Base-by-base conservation (phyloP, 2,329 filamentous ascomycete species). In the Aspergillus floridensis region DNA sequence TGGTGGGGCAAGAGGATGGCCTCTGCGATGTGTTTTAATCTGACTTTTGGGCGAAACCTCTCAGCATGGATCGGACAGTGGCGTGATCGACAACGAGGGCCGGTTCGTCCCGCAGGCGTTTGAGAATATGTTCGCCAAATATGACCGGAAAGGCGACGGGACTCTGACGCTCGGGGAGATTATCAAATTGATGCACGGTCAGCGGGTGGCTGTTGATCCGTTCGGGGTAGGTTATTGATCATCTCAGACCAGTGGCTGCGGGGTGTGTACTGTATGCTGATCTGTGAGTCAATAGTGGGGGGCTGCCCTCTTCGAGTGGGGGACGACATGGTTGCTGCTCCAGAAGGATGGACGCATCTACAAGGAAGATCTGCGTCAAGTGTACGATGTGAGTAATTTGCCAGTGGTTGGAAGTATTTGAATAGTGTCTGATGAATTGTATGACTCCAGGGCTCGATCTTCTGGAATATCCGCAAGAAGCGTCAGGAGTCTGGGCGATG, bases 111-210 rank as follows among this genome's bases (percentile, higher is more conserved):
- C 78, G 38, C 76, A 81, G 66, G 70, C 74, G 14, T 81, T 81
- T 56, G 80, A 82, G 67, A 78, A 82, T 44, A 70, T 82, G 29
- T 82, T 82, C 59, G 63, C 71, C 1, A 81, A 81, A 63, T 82
- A 80, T 64, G 75, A 77, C 57, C 41, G 69, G 46, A 63, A 71
- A 29, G 35, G 74, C 62, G 70, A 77, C 66, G 72, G 77, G 16
- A 75, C 75, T 1, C 57, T 82, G 62, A 75, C 74, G 0, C 55
- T 77, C 1, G 63, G 67, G 54, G 79, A 81, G 62, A 59, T 80
- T 22, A 64, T 69, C 19, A 67, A 68, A 10, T 65, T 77, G 65
- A 71, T 76, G 63, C 74, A 74, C 58, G 78, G 77, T 6, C 76
- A 81, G 66, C 66, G 78, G n/a, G 67, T 75, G 59, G 62, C 70